phyloP scores from a whole-genome alignment of 352 stramenopile species.

The Peronospora belbahrii region DNA sequence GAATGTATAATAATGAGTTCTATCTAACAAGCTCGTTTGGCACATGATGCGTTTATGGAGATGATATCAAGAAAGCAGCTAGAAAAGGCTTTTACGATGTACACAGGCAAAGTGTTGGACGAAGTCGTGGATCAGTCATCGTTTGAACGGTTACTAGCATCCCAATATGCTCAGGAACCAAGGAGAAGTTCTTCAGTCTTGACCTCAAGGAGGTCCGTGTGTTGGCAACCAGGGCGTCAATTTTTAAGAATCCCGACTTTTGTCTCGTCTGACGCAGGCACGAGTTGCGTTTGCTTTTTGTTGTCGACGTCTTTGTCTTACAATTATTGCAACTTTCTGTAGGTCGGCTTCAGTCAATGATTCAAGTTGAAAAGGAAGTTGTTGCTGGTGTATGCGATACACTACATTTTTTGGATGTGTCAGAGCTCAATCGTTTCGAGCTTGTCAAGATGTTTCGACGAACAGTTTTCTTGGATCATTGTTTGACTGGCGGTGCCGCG shows the following conservation, averaged over 20 bases:
- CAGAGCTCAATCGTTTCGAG: background rate
- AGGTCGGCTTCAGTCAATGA: conserved; percentile 28
- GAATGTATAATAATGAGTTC: background rate
- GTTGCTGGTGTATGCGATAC: conserved; percentile 22
- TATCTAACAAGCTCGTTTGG: background rate
- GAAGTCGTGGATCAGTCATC: conserved; percentile 5
- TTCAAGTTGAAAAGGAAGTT: conserved; percentile 34
- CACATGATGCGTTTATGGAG: conserved; percentile 6
- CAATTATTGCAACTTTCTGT: background rate
- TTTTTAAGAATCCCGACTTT: conserved; percentile 22
- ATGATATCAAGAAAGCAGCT: conserved; percentile 18
- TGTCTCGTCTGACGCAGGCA: conserved; percentile 17
- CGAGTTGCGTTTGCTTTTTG: background rate
- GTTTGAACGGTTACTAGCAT: conserved; percentile 7
- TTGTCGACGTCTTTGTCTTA: background rate
- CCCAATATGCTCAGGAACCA: background rate
- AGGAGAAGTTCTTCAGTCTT: background rate
- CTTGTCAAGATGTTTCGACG: conserved; percentile 8
- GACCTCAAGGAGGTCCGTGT: background rate
- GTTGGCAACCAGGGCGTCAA: conserved; percentile 29
- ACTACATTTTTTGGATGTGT: background rate
- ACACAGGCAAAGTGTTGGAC: conserved; percentile 21
- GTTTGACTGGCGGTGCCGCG: conserved; percentile 3
- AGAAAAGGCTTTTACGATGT: conserved; percentile 20
- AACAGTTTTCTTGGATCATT: conserved; percentile 15